Conservation (phyloP, 1,139 yeast genomes). For the Suhomyces bribrorum region DNA sequence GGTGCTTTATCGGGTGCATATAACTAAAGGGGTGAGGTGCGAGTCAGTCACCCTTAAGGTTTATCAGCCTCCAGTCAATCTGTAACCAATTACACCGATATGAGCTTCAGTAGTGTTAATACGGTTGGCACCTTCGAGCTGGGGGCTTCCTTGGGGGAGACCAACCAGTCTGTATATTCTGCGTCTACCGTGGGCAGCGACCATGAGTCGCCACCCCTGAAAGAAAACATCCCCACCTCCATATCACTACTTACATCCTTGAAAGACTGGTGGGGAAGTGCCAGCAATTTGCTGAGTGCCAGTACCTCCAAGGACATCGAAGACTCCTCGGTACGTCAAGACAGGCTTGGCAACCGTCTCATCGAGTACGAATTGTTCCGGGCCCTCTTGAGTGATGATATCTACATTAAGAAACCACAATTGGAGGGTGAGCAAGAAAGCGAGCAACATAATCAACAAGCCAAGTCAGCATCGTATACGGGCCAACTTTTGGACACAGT, state of each 20-base stretch:
- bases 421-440: background rate
- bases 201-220: background rate
- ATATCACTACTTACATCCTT: slow-evolving; percentile 32
- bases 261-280: slow-evolving; percentile 44
- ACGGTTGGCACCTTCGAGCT: background rate
- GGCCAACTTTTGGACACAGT: slow-evolving; percentile 36
- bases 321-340: slow-evolving; percentile 16
- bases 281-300: slow-evolving; percentile 28
- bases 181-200: background rate
- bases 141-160: background rate
- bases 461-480: background rate
- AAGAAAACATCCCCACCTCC: slow-evolving; percentile 17
- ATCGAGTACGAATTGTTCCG: slow-evolving; percentile 40
- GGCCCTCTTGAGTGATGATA: slow-evolving; percentile 36
- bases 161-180: background rate
- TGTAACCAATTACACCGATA: background rate
- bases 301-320: slow-evolving; percentile 11
- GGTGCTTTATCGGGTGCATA: no score
- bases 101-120: background rate
- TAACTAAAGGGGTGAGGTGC: no score
- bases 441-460: slow-evolving; percentile 1
- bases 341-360: slow-evolving; percentile 27
- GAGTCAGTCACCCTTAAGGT: no score
- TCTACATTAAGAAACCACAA: slow-evolving; percentile 20
- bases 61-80: no score